Percentiles rank a stretch among this genome's conserved stretches.
phyloP scores from a whole-genome alignment of 1,139 yeast species.

The Yamadazyma friedrichii region DNA sequence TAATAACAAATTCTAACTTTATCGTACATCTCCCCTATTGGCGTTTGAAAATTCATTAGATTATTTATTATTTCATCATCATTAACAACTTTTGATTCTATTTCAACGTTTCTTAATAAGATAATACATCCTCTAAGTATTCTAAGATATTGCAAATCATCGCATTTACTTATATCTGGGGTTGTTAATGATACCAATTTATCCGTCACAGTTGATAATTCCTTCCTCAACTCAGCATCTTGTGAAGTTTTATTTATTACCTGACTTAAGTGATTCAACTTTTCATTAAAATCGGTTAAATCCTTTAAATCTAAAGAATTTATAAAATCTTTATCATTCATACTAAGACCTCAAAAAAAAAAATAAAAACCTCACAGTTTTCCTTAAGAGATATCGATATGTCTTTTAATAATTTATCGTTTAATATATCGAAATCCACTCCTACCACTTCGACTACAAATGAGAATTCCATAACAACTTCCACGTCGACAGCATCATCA shows the following conservation, averaged over 20 bases:
- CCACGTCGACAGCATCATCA: slow-evolving; percentile 4
- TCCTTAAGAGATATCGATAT: slow-evolving; percentile 12
- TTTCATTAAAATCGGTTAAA: slow-evolving; percentile 1
- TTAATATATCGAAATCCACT: slow-evolving; percentile 38
- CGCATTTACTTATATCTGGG: slow-evolving; percentile 3
- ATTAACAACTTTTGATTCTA: slow-evolving; percentile 1
- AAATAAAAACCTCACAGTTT: not conserved
- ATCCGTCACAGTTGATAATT: not conserved
- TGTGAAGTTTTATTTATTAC: not conserved
- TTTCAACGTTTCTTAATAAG: slow-evolving; percentile 4
- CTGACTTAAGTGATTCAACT: not conserved
- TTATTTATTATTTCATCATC: not conserved
- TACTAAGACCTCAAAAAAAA: not conserved
- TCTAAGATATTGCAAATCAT: slow-evolving; percentile 5
- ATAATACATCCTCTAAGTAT: slow-evolving; percentile 8
- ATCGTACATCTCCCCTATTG: slow-evolving; percentile 12
- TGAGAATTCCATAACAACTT: slow-evolving; percentile 27
- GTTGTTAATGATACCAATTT: not conserved
- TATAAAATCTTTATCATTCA: slow-evolving; percentile 1
- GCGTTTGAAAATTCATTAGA: not conserved
- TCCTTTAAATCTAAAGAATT: slow-evolving; percentile 1
- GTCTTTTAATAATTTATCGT: slow-evolving; percentile 37
- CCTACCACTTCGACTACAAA: slow-evolving; percentile 48
- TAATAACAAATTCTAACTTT: slow-evolving; percentile 19
- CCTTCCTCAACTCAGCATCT: slow-evolving; percentile 1